Base-by-base conservation (phyloP, 352 stramenopile genomes). In the Aphanomyces euteiches region DNA sequence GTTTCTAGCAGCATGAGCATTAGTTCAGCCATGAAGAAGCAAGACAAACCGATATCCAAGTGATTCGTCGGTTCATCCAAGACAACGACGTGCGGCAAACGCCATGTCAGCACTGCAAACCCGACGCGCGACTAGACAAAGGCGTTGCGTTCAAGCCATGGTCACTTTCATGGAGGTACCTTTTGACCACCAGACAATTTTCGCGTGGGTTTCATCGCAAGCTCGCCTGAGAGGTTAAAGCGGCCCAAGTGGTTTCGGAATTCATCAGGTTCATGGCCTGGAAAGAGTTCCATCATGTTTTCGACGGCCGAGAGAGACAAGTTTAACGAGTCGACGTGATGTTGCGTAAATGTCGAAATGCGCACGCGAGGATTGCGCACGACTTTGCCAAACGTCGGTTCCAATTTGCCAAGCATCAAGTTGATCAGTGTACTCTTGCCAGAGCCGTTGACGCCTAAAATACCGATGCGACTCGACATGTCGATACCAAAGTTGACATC, bases 41-140 rank as follows among this genome's bases (percentile, higher is more conserved):
- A 8, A 12, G 41, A 47, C 72, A 67, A 86, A 75, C 91, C 90
- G 79, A 93, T 93, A 78, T 99, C 96, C 72, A 97, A 90, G 79
- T 98, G 95, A 78, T 98, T 98, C 37, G 95, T 98, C 15, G 95
- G 95, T 69, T 99, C 96, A 88, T 99, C 96, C 12, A 99, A 82
- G 74, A 98, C 91, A 47, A 99, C 87, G 28, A 99, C 86, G 76
- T 99, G 96, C 36, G 96, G 96, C 60, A 96, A 81, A 73, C 92
- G 84, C 84, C 96, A 98, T 17, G 95, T 97, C 77, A 98, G 90
- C 34, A 97, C 82, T 12, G 96, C 95, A 82, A 99, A 99, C 5
- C 93, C 95, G 13, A 95, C 87, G 60, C 87, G 86, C 0, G 83
- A 92, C 54, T 64, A 59, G n/a, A 28, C 28, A 28, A 28, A 28